Evolutionary conservation across 2,329 filamentous ascomycete species (phyloP).

Genomic region (Aspergillus udagawae): DNA sequence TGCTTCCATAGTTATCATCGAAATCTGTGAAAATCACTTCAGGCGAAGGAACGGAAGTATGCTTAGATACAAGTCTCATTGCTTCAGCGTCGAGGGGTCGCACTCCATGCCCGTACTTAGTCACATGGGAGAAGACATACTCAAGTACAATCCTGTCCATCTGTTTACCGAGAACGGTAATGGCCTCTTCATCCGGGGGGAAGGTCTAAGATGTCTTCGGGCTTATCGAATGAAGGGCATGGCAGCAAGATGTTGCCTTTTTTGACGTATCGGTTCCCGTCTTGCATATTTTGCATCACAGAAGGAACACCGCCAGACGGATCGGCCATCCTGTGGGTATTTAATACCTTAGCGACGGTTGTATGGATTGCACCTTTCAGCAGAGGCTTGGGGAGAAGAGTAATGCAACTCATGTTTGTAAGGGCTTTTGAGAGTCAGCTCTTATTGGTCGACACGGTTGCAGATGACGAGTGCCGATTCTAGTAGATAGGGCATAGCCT

Average conservation of each 20-base stretch:
- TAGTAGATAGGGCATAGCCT: too few species aligned
- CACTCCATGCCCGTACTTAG: conserved; percentile 15
- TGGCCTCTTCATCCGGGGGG: conserved; percentile 10
- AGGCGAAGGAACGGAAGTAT: conserved; percentile 17
- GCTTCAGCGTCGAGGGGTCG: conserved; percentile 16
- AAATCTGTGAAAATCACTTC: conserved; percentile 12
- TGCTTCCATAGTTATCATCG: background rate
- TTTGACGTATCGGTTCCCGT: conserved; percentile 7
- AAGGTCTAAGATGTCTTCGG: background rate
- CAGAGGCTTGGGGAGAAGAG: too few species aligned
- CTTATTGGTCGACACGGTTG: too few species aligned
- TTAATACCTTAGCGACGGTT: background rate
- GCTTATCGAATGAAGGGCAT: conserved; percentile 2
- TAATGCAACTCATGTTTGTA: too few species aligned
- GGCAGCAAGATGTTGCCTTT: conserved; percentile 7
- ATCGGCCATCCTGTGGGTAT: background rate
- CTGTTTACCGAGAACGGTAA: conserved; percentile 13
- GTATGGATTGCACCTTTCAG: too few species aligned
- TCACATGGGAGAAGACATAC: conserved; percentile 14
- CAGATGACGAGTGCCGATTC: too few species aligned
- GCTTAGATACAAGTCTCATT: conserved; percentile 17
- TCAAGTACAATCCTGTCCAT: conserved; percentile 15
- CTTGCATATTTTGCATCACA: background rate
- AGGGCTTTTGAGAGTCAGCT: too few species aligned
- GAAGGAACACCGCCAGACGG: background rate